Evolutionary conservation across 192 early-diverging fungal species (phyloP), one percentile per base, ranked within the genome.

Genomic region (Dissophora ornata): DNA sequence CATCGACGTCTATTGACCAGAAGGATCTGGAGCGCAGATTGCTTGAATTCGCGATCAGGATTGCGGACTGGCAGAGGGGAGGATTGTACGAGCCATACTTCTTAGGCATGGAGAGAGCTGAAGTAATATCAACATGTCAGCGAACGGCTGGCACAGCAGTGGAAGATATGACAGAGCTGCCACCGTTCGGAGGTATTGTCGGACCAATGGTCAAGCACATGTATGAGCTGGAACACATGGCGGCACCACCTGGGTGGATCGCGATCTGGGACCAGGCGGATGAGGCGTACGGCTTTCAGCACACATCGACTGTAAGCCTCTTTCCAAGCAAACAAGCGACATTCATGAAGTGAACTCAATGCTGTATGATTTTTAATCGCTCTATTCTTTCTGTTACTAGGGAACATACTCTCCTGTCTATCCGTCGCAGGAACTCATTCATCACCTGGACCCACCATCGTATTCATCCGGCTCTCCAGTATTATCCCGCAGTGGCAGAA

Each of bases 261-360:
- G 57, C 53, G 2, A 38, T 57, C 1, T 77, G 73, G 73, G 73
- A 77, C 22, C 15, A 57, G 19, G 64, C 61, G 15, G 73, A 77
- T 19, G 73, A 77, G 10, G 73, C 73, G 3, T 77, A 77, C 38
- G 73, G 64, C 15, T 77, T 77, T 21, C 42, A 67, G 15, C 73
- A 77, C 29, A 32, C 65, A 29, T 32, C 51, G 13, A 62, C 73
- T 3, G 73, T 77, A 57, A 48, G 73, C 45, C 10, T 32, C 2
- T n/a, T 30, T 6, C 21, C 10, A 15, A 24, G 1, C 2, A 38
- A 13, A 30, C 32, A 26, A 24, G 41, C n/a, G 24, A 18, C 38
- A 40, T 2, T 16, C 22, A 22, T 8, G 1, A 47, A 7, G 46
- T 15, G n/a, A n/a, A n/a, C n/a, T n/a, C n/a, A n/a, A n/a, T n/a